These are phyloP conservation scores for Zoysia pacifica DNA, from an alignment of 176 grass and related monocot genomes.

Conservation along the genomic window DNA sequence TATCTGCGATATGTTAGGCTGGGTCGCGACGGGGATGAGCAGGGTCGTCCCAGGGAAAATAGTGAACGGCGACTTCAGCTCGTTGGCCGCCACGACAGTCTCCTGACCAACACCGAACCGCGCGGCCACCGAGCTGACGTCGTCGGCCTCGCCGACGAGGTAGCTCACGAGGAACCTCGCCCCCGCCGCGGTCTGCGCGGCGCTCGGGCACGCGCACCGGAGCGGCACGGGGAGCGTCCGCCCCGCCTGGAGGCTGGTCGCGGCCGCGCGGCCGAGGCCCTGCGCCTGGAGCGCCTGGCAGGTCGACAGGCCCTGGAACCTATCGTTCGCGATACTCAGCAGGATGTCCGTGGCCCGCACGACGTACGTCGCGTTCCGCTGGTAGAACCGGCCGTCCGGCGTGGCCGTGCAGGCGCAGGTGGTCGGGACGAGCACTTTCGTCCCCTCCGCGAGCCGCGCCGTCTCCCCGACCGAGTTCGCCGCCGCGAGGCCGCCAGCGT, in stretches of 20 bases:
- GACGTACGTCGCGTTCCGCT: conserved; percentile 54
- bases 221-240: conserved; percentile 46
- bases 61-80: conserved; percentile 18
- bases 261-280: conserved; percentile 20
- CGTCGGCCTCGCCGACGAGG: conserved; percentile 47
- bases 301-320: conserved; percentile 63
- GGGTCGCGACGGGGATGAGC: conserved; percentile 51
- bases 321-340: conserved; percentile 45
- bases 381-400: conserved; percentile 37
- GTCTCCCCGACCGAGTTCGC: background rate
- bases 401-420: conserved; percentile 53
- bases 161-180: conserved; percentile 62
- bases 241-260: background rate
- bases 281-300: conserved; percentile 66
- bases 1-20: conserved; percentile 50
- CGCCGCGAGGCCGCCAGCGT: conserved; percentile 34
- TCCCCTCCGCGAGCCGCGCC: conserved; percentile 8
- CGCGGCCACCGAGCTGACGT: conserved; percentile 6
- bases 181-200: conserved; percentile 34
- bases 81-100: conserved; percentile 47
- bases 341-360: conserved; percentile 28
- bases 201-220: conserved; percentile 73
- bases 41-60: conserved; percentile 60
- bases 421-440: conserved; percentile 52
- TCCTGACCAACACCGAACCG: conserved; percentile 41